Base-by-base conservation (phyloP, 768 basidiomycete genomes). In the Lactifluus hygrophoroides region DNA sequence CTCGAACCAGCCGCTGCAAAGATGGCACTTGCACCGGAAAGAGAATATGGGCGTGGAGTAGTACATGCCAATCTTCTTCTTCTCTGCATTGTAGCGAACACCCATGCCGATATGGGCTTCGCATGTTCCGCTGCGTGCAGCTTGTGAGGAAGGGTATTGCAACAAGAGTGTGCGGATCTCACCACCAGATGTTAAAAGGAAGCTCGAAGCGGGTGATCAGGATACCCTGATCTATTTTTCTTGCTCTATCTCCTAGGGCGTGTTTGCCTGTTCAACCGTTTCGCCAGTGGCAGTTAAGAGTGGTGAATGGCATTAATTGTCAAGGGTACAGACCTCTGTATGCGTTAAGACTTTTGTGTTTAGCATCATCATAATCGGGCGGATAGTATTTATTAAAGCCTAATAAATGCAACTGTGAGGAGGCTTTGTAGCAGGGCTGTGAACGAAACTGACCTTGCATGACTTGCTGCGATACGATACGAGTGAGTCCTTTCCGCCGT, bases 71-170 rank as follows among this genome's bases (percentile, higher is more conserved):
- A 97, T 81, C 72, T 95, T 97, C 76, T 88, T 88, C 82, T 99
- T 99, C 72, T 98, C 94, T 0, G 96, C 96, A 65, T 99, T 99
- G 77, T 97, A 99, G n/a, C 96, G 89, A 2, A 99, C 96, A 23
- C 96, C 96, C 83, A 96, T 96, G 11, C 96, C 96, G 51, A 99
- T 91, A 74, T 98, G 96, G 65, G 88, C 88, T 70, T 94, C 86
- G 74, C 95, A 99, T 73, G 87, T 87, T 34, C 85, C 91, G 67
- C 95, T 97, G 72, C 37, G 57, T 19, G 37, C 30, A 42, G 25
- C 14, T 37, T 16, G 49, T 47, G 58, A 50, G 46, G 48, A 47
- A 53, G 40, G 35, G 13, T 27, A 51, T 40, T 47, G 27, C 44
- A 23, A 34, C 27, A 47, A 23, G 13, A 23, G 17, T 9, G 52